These are phyloP conservation scores for Aureobasidium sp. DNA, from an alignment of 2,329 filamentous ascomycete genomes.

Conservation along the genomic window DNA sequence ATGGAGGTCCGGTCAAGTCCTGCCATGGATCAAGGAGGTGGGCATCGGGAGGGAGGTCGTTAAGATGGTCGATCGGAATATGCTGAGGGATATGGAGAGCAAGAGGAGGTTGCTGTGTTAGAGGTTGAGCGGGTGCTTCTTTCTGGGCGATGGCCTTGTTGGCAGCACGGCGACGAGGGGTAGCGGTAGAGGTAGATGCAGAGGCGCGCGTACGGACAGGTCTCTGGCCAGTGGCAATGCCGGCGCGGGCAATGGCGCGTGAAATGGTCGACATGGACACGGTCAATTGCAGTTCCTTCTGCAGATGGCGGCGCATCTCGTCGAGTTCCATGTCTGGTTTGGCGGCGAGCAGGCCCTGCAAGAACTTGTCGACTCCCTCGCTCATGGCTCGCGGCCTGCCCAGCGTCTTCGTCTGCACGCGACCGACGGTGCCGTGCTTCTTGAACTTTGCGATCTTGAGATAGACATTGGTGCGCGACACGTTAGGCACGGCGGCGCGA, in stretches of 20 bases:
- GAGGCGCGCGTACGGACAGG: background rate
- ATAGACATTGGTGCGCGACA: slow-evolving; percentile 13
- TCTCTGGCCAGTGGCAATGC: background rate
- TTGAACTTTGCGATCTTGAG: slow-evolving; percentile 13
- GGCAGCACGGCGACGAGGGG: background rate
- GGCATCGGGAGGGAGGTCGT: background rate
- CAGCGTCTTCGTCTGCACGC: slow-evolving; percentile 12
- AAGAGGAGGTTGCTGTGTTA: background rate
- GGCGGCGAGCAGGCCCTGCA: slow-evolving; percentile 11
- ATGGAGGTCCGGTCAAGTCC: background rate
- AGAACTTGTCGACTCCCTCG: slow-evolving; percentile 11
- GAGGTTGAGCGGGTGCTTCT: background rate
- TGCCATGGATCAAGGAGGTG: slow-evolving; percentile 9
- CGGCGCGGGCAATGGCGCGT: slow-evolving; percentile 6
- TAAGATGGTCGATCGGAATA: background rate
- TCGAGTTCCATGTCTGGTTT: slow-evolving; percentile 13
- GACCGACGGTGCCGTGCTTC: slow-evolving; percentile 12
- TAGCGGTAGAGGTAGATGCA: background rate
- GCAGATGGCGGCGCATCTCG: slow-evolving; percentile 12
- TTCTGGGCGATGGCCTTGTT: background rate
- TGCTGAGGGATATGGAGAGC: background rate
- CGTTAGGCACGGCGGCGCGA: slow-evolving; percentile 11
- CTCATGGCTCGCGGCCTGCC: slow-evolving; percentile 10
- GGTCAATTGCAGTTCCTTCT: slow-evolving; percentile 5
- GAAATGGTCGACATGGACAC: slow-evolving; percentile 13